A percentile compares a stretch with the other conserved stretches of the same genome.
Evolutionary conservation across 208 protist species (phyloP).

Genomic region (Tritrichomonas foetus): DNA sequence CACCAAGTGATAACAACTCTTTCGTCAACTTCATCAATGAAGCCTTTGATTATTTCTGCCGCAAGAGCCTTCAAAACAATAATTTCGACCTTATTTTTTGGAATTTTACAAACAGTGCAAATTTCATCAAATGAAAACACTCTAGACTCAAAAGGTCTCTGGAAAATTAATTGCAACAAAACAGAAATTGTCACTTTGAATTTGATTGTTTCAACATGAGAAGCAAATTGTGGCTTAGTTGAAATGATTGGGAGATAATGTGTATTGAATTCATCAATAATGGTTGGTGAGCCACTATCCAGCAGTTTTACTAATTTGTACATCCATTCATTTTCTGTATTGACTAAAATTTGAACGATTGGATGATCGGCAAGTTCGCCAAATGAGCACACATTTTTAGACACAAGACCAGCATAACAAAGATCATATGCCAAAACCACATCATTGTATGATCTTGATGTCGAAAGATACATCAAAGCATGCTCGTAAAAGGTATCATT

Average conservation of each 20-base stretch:
- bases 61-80: slow-evolving; percentile 13
- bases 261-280: background rate
- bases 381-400: slow-evolving; percentile 9
- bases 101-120: background rate
- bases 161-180: background rate
- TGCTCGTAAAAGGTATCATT: slow-evolving; percentile 20
- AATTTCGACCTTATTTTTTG: background rate
- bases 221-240: background rate
- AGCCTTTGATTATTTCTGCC: background rate
- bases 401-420: background rate
- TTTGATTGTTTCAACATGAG: background rate
- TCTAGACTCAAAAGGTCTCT: background rate
- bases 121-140: slow-evolving; percentile 26
- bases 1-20: slow-evolving; percentile 2
- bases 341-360: background rate
- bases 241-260: background rate
- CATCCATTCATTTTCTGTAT: background rate
- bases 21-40: background rate
- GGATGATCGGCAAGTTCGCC: background rate
- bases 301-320: background rate
- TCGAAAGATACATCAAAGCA: background rate
- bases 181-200: background rate
- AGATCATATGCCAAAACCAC: background rate
- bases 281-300: background rate
- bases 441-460: background rate